phyloP scores from a whole-genome alignment of 2,329 filamentous ascomycete species.

The Colletotrichum nymphaeae region DNA sequence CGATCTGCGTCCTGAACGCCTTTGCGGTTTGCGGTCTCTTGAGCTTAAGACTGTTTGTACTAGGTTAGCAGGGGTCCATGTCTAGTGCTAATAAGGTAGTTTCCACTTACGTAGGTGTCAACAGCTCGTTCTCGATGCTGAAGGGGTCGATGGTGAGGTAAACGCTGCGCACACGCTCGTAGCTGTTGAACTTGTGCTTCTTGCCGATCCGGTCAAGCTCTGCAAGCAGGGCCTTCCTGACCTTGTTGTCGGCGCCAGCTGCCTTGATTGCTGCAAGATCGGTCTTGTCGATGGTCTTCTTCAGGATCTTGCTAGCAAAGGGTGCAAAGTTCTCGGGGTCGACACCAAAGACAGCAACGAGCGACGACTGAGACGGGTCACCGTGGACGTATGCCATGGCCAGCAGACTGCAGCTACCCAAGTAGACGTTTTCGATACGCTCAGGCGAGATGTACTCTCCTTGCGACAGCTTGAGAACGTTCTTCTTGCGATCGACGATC shows the following conservation, averaged over 20 bases:
- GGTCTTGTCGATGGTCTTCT: conserved; percentile 69
- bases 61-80: conserved; percentile 34
- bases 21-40: conserved; percentile 68
- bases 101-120: conserved; percentile 84
- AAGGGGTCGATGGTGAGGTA: conserved; percentile 89
- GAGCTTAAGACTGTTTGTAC: conserved; percentile 63
- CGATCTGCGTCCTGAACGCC: conserved; percentile 64
- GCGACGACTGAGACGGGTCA: conserved; percentile 81
- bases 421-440: conserved; percentile 94
- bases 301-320: conserved; percentile 82
- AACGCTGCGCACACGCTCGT: conserved; percentile 82
- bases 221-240: conserved; percentile 80
- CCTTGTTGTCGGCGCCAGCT: conserved; percentile 75
- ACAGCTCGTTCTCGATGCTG: conserved; percentile 88
- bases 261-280: conserved; percentile 76
- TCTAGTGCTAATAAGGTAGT: not conserved
- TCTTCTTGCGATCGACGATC: conserved; percentile 98
- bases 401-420: conserved; percentile 83
- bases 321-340: conserved; percentile 86
- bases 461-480: conserved; percentile 97
- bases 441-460: conserved; percentile 99
- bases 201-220: conserved; percentile 82
- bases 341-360: conserved; percentile 90
- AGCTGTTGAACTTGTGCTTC: conserved; percentile 91
- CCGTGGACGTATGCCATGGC: conserved; percentile 91